These are phyloP conservation scores for Radiomyces spectabilis DNA, from an alignment of 192 early-diverging fungal genomes.

Conservation along the genomic window DNA sequence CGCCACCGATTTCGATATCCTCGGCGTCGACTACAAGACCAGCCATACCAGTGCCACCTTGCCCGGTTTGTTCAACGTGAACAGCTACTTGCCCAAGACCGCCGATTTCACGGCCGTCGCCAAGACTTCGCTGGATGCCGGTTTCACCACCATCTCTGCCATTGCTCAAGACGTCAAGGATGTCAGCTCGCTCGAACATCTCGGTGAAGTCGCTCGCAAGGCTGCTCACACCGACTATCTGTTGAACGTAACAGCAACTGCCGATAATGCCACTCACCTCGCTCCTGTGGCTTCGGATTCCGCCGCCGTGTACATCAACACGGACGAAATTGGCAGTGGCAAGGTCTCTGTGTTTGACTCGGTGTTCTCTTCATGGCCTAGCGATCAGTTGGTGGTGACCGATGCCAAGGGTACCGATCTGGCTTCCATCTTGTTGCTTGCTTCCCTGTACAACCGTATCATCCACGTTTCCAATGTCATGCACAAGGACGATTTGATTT, in stretches of 20 bases:
- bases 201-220: slow-evolving; percentile 48
- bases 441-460: slow-evolving; percentile 72
- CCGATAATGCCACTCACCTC: slow-evolving; percentile 49
- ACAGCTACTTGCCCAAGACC: slow-evolving; percentile 50
- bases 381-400: slow-evolving; percentile 64
- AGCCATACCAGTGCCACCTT: slow-evolving; percentile 75
- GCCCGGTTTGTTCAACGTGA: slow-evolving; percentile 86
- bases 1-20: slow-evolving; percentile 57
- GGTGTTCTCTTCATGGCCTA: slow-evolving; percentile 79
- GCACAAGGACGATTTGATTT: slow-evolving; percentile 70
- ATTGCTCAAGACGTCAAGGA: slow-evolving; percentile 40
- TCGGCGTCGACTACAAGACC: slow-evolving; percentile 85
- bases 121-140: slow-evolving; percentile 72
- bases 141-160: slow-evolving; percentile 76
- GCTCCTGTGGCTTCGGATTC: slow-evolving; percentile 32
- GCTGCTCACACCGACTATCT: slow-evolving; percentile 69
- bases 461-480: slow-evolving; percentile 88
- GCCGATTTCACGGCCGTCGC: slow-evolving; percentile 55
- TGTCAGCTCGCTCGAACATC: slow-evolving; percentile 31
- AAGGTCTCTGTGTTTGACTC: slow-evolving; percentile 61
- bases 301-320: slow-evolving; percentile 56
- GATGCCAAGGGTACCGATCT: slow-evolving; percentile 84
- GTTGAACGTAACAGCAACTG: slow-evolving; percentile 60
- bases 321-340: slow-evolving; percentile 38
- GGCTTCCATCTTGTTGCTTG: slow-evolving; percentile 81